Percentiles rank a stretch among this genome's conserved stretches.
phyloP scores from a whole-genome alignment of 148 eudicot species.

The Silene uniflora region DNA sequence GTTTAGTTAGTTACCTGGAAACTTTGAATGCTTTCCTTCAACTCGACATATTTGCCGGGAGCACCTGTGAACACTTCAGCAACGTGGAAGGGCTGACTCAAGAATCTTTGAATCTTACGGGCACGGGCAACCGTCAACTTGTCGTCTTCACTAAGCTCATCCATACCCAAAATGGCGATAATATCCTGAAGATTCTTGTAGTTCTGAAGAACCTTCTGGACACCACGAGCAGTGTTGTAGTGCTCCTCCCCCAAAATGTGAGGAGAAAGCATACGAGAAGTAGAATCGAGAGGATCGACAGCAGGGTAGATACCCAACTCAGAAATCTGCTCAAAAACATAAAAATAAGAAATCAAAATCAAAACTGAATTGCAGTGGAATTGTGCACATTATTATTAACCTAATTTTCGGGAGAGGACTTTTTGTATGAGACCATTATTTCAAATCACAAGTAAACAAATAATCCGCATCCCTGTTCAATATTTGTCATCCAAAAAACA shows the following conservation, averaged over 20 bases:
- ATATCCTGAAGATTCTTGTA: conserved; percentile 99
- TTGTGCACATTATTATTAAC: background rate
- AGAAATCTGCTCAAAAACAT: conserved; percentile 51
- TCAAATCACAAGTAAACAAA: too few species aligned
- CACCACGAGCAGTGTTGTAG: conserved; percentile 97
- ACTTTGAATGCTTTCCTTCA: conserved; percentile 87
- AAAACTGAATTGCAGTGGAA: background rate
- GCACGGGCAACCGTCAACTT: conserved; percentile 98
- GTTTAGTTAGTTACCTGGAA: conserved; percentile 70
- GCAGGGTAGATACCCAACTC: conserved; percentile 99
- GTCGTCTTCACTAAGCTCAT: conserved; percentile 97
- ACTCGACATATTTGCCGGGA: conserved; percentile 93
- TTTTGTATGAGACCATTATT: too few species aligned
- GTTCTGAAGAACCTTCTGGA: conserved; percentile 92
- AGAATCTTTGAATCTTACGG: conserved; percentile 82
- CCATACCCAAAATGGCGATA: conserved; percentile 98
- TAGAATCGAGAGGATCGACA: conserved; percentile 92
- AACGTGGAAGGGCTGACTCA: conserved; percentile 99
- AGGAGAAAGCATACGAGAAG: conserved; percentile 98
- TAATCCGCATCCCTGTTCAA: too few species aligned
- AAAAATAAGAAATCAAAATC: background rate
- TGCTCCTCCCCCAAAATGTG: conserved; percentile 94
- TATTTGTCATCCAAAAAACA: too few species aligned
- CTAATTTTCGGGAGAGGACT: too few species aligned
- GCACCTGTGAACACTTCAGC: conserved; percentile 99